Evolutionary conservation across 176 grass and related monocot genomes (phyloP).

Genomic region (Themeda triandra): DNA sequence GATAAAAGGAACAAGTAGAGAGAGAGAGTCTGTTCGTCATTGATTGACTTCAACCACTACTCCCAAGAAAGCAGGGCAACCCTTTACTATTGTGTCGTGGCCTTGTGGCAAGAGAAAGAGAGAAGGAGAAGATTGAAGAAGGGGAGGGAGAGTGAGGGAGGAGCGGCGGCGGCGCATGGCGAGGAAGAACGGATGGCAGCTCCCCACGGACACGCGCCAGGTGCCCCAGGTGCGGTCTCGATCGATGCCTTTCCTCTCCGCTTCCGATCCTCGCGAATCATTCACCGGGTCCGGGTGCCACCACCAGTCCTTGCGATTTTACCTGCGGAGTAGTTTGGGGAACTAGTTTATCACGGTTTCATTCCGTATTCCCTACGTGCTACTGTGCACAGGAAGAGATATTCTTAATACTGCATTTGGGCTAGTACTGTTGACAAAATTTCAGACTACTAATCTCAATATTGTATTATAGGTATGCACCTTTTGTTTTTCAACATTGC

Average conservation of each 20-base stretch:
- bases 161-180: constrained; percentile 35
- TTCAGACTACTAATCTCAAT: not conserved
- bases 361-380: too few species aligned
- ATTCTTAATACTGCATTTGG: not conserved
- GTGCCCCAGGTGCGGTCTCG: constrained; percentile 59
- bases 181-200: constrained; percentile 86
- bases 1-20: not conserved
- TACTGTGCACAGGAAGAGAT: too few species aligned
- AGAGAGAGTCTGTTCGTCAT: not conserved
- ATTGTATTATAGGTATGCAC: not conserved
- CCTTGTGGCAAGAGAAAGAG: not conserved
- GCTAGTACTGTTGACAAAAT: not conserved
- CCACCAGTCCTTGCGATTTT: not conserved
- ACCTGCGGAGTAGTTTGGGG: not conserved
- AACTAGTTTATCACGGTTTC: not conserved
- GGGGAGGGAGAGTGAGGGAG: not conserved
- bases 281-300: not conserved
- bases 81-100: not conserved
- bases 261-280: not conserved
- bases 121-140: not conserved
- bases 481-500: too few species aligned
- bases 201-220: constrained; percentile 81
- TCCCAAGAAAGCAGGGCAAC: constrained; percentile 21
- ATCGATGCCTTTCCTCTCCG: not conserved
- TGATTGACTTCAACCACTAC: constrained; percentile 4